Base-by-base conservation (phyloP, 768 basidiomycete species). In the Auriscalpium orientale region DNA sequence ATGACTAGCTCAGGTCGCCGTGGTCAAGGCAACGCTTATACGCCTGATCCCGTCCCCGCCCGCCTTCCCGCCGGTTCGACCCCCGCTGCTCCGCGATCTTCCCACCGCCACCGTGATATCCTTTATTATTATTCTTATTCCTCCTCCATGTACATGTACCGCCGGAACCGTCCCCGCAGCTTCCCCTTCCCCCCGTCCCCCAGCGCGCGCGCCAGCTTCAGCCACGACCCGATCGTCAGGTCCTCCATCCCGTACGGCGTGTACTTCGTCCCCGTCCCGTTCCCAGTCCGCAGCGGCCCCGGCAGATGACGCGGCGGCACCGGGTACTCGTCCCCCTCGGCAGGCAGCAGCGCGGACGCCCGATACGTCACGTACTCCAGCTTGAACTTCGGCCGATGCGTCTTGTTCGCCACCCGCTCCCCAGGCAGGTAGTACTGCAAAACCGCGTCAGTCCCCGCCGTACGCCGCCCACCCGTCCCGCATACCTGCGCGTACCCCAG, bases 401-500 rank as follows among this genome's bases (percentile, higher is more conserved):
- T 74, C 66, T 79, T 71, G 63, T 77, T 72, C 51, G 73, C 75
- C 13, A 90, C 69, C 55, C 57, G 64, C 44, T 65, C 53, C 43
- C 77, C 70, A 0, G 85, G 85, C 46, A 93, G 69, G 66, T 80
- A 84, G 66, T 82, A 90, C 87, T 90, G 70, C 54, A 52, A 15
- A 56, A 13, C 12, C 12, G 44, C 46, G 49, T 62, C 47, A 36
- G 51, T 55, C 28, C 57, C 43, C 8, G 28, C 47, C 43, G 34
- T 28, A 5, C 16, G 33, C 20, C 22, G 43, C 0, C 47, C 33
- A 35, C 48, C 61, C 43, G 63, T 62, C 63, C 61, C 37, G 61
- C 78, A 53, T 66, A 90, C 91, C 80, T 95, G 93, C 49, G 88
- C 84, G 74, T 86, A 97, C 46, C 91, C 91, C 44, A 94, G 72